Evolutionary conservation across 768 basidiomycete genomes (phyloP), one percentile per base, ranked within the genome.

Genomic region (Cyclocybe cylindracea): DNA sequence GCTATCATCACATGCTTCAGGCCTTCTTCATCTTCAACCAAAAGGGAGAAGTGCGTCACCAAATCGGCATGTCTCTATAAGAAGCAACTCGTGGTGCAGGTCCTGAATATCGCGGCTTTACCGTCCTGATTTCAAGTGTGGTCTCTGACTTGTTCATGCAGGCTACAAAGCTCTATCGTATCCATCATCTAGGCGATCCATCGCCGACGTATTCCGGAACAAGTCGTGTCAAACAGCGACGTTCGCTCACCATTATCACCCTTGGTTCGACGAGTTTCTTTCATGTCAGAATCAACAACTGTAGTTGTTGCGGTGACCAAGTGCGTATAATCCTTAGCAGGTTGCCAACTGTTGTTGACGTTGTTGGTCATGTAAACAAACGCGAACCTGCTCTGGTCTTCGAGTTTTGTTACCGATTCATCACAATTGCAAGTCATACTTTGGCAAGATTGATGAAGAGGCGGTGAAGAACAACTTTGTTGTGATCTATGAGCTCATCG

Each of bases 1-100:
- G 46, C 34, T 16, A 16, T 32, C 5, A 24, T 4, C 9, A 13
- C 2, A 13, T 33, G 13, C 34, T n/a, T 51, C 59, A 98, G 95
- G 95, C 91, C 43, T 98, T 98, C 84, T 98, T 98, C 72, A 93
- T 98, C 52, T 97, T 98, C 80, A 99, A 98, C 67, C 94, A 95
- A 71, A 98, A 98, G 71, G 97, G 97, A 70, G 97, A 98, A 83
- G 96, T 94, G 50, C 37, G 82, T 47, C 42, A 43, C 18, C 31
- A 9, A 24, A n/a, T 46, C n/a, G 29, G 8, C 19, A 34, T 10
- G 7, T 11, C 48, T 19, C 33, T 39, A 19, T 43, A 56, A 18
- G 49, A 42, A 39, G 42, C n/a, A 10, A 35, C 34, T 43, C 35
- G 53, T 53, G 55, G 36, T 48, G 35, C 62, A 95, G 93, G 91